Conservation (phyloP, 2,329 filamentous ascomycete species). For the Trichothecium sympodiale region DNA sequence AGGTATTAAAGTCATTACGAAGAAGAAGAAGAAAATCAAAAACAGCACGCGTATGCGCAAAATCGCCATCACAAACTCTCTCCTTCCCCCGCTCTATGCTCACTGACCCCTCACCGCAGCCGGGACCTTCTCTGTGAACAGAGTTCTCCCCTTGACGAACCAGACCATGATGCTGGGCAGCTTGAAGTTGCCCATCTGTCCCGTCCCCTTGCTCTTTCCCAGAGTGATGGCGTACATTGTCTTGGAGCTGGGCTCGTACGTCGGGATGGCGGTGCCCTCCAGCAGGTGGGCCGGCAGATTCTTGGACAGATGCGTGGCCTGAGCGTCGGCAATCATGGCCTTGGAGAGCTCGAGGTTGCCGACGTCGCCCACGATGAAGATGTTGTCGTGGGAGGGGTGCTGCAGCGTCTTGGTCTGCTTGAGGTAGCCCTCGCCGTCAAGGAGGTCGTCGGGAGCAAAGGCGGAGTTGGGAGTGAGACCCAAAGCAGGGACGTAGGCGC, state of each 20-base stretch:
- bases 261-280: slow-evolving; percentile 12
- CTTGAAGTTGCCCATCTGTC: slow-evolving; percentile 25
- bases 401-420: slow-evolving; percentile 26
- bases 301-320: slow-evolving; percentile 22
- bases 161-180: slow-evolving; percentile 26
- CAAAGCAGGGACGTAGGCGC: slow-evolving; percentile 35
- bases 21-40: too few species aligned
- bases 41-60: too few species aligned
- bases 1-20: too few species aligned
- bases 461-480: slow-evolving; percentile 33
- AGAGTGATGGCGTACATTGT: slow-evolving; percentile 24
- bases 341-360: slow-evolving; percentile 27
- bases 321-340: slow-evolving; percentile 17
- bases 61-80: too few species aligned
- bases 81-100: too few species aligned
- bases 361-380: slow-evolving; percentile 34
- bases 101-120: slow-evolving; percentile 22
- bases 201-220: slow-evolving; percentile 26
- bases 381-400: slow-evolving; percentile 21
- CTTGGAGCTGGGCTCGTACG: slow-evolving; percentile 19
- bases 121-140: slow-evolving; percentile 22
- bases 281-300: slow-evolving; percentile 21
- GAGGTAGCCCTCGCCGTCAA: slow-evolving; percentile 21
- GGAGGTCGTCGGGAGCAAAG: slow-evolving; percentile 27
- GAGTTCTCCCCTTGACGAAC: slow-evolving; percentile 24